A percentile compares a stretch with the other conserved stretches of the same genome.
These are phyloP conservation scores for Bryoglossum gracile DNA, from an alignment of 495 filamentous ascomycete species.

Conservation along the genomic window DNA sequence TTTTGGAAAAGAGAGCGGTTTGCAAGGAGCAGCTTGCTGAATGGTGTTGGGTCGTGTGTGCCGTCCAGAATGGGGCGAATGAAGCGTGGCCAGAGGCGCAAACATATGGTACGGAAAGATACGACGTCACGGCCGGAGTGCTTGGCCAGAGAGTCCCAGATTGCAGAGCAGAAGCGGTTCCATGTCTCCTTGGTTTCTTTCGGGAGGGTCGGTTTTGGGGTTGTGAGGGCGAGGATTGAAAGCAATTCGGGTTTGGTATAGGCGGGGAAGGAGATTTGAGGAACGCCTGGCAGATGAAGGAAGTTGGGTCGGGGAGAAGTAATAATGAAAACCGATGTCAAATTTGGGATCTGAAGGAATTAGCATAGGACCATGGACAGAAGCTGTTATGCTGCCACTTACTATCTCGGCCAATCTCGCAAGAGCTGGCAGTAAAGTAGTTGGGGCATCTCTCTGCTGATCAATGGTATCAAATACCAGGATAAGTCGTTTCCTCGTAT, in stretches of 20 bases:
- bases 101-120: slow-evolving; percentile 47
- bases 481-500: slow-evolving; percentile 54
- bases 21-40: slow-evolving; percentile 69
- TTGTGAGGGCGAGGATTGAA: slow-evolving; percentile 52
- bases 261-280: slow-evolving; percentile 76
- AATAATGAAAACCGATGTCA: slow-evolving; percentile 73
- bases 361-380: not conserved
- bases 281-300: slow-evolving; percentile 63
- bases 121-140: slow-evolving; percentile 58
- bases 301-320: slow-evolving; percentile 63
- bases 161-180: slow-evolving; percentile 65
- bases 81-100: slow-evolving; percentile 63
- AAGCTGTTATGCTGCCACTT: slow-evolving; percentile 26
- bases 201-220: slow-evolving; percentile 28
- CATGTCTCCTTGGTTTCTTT: slow-evolving; percentile 58
- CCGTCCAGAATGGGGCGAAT: slow-evolving; percentile 57
- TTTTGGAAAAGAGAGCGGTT: slow-evolving; percentile 69
- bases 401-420: slow-evolving; percentile 73
- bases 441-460: slow-evolving; percentile 69
- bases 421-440: slow-evolving; percentile 75
- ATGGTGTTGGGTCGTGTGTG: slow-evolving; percentile 64
- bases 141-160: slow-evolving; percentile 66
- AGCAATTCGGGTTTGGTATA: slow-evolving; percentile 78
- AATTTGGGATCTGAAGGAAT: slow-evolving; percentile 61
- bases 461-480: slow-evolving; percentile 91